phyloP scores from a whole-genome alignment of 805 yeast genomes.

The Priceomyces medius region DNA sequence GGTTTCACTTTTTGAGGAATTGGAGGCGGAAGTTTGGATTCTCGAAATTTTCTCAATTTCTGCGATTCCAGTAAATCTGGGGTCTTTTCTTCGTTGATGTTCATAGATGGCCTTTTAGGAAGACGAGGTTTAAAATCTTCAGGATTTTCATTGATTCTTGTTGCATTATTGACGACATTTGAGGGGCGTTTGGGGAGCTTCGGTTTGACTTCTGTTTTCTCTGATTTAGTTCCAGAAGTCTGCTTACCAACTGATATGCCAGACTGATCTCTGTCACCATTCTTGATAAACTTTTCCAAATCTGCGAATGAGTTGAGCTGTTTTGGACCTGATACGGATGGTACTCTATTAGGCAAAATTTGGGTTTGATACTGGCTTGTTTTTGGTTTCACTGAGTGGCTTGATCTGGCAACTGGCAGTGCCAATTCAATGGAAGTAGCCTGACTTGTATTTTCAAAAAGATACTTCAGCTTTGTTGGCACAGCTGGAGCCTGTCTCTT shows the following conservation, averaged over 20 bases:
- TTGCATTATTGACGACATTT: not conserved
- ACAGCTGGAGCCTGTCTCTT: constrained; percentile 1
- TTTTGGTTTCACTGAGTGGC: not conserved
- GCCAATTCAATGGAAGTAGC: constrained; percentile 6
- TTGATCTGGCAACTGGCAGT: constrained; percentile 6
- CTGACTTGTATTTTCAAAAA: not conserved
- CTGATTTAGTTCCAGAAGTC: not conserved
- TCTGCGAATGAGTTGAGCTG: not conserved
- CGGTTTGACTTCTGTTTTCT: not conserved
- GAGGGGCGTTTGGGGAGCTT: not conserved
- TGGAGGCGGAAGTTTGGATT: constrained; percentile 2
- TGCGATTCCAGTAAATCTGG: not conserved
- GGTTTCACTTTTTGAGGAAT: constrained; percentile 7
- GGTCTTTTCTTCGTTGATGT: not conserved
- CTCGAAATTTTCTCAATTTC: not conserved
- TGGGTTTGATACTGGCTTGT: too few species aligned
- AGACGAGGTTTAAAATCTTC: not conserved
- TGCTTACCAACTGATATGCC: not conserved
- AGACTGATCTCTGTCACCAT: not conserved
- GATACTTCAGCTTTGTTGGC: constrained; percentile 1
- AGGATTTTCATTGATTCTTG: not conserved
- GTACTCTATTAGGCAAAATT: not conserved
- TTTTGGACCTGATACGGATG: not conserved
- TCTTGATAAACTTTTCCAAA: constrained; percentile 1
- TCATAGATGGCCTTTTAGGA: not conserved